Evolutionary conservation across 2,329 filamentous ascomycete species (phyloP).

Genomic region (Exophiala dermatitidis): DNA sequence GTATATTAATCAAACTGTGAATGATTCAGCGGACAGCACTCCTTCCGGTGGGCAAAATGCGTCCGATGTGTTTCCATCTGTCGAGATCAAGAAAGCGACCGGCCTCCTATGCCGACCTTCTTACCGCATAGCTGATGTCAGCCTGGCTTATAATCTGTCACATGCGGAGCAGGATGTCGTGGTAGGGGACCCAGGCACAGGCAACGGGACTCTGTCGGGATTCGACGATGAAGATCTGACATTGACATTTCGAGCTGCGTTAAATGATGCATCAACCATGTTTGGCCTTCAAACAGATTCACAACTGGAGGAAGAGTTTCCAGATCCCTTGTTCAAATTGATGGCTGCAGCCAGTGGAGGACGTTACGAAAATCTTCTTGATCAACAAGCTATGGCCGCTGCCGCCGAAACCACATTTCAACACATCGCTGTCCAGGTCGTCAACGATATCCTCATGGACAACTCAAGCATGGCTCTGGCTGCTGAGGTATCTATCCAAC

Average conservation of each 20-base stretch:
- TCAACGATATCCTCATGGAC: slow-evolving; percentile 4
- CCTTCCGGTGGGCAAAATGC: too few relatives aligned
- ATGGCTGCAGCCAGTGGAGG: slow-evolving; percentile 15
- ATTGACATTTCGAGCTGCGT: slow-evolving; percentile 2
- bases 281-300: slow-evolving; percentile 12
- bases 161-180: too few relatives aligned
- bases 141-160: too few relatives aligned
- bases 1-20: slow-evolving; percentile 7
- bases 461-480: background rate
- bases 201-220: background rate
- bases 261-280: slow-evolving; percentile 8
- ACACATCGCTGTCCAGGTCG: slow-evolving; percentile 14
- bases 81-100: background rate
- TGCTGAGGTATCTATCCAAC: background rate
- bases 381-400: slow-evolving; percentile 1
- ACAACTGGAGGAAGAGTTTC: slow-evolving; percentile 8
- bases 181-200: background rate
- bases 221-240: slow-evolving; percentile 9
- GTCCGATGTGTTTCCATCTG: too few relatives aligned
- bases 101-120: background rate
- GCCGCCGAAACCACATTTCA: slow-evolving; percentile 9
- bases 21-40: too few relatives aligned
- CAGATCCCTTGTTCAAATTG: slow-evolving; percentile 18
- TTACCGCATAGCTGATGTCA: too few relatives aligned
- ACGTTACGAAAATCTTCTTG: slow-evolving; percentile 15